Conservation (phyloP, 225 moss, liverwort and hornwort genomes). For the Pleurozium schreberi region DNA sequence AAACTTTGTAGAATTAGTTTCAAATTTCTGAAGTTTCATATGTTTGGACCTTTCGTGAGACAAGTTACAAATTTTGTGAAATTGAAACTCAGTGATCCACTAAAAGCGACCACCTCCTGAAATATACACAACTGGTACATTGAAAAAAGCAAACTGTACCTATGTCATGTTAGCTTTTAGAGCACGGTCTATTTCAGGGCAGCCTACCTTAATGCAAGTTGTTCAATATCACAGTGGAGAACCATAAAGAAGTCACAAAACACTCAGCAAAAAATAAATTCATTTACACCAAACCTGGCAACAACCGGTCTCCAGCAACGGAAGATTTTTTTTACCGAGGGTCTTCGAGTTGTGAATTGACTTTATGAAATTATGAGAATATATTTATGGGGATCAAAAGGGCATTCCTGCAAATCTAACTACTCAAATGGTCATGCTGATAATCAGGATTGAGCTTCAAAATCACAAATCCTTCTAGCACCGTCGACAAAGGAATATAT, state of each 20-base stretch:
- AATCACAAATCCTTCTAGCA: conserved; percentile 95
- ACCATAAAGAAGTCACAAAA: background rate
- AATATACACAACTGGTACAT: too few relatives aligned
- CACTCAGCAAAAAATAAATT: background rate
- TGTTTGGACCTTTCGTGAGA: too few relatives aligned
- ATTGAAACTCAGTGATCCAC: too few relatives aligned
- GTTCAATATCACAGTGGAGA: background rate
- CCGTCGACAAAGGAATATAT: conserved; percentile 87
- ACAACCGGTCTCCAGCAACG: background rate
- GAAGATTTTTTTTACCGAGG: background rate
- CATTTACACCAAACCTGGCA: conserved; percentile 9
- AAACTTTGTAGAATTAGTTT: too few relatives aligned
- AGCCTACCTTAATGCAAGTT: background rate
- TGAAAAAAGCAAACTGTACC: too few relatives aligned
- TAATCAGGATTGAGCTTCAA: conserved; percentile 95
- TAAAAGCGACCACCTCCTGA: too few relatives aligned
- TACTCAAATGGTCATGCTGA: conserved; percentile 95
- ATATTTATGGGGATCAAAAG: background rate
- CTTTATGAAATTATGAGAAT: background rate
- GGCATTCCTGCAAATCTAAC: conserved; percentile 25
- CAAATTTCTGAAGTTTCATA: too few relatives aligned
- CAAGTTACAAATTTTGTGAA: too few relatives aligned
- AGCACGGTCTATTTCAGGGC: too few relatives aligned
- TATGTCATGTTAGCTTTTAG: too few relatives aligned
- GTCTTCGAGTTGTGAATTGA: background rate